These are phyloP conservation scores for Colletotrichum sublineola DNA, from an alignment of 2,329 filamentous ascomycete genomes.

Conservation along the genomic window DNA sequence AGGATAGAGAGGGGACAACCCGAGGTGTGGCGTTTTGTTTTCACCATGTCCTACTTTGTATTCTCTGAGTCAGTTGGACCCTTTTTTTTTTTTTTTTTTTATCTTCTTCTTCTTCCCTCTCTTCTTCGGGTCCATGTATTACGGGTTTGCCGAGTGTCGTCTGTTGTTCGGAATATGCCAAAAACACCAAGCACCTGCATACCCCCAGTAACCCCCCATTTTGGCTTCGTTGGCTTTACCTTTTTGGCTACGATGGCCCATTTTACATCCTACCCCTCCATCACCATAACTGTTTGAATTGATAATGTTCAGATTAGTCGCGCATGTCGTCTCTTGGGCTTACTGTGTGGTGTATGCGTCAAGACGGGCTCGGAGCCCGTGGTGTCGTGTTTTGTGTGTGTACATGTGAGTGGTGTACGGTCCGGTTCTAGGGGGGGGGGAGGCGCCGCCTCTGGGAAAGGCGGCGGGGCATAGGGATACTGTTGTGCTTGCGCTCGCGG, in stretches of 20 bases:
- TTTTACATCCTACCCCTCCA: not conserved
- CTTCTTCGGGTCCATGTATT: not conserved
- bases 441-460: too few relatives aligned
- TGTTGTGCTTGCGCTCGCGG: not conserved
- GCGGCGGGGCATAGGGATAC: too few relatives aligned
- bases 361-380: not conserved
- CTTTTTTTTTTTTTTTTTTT: not conserved
- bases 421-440: not conserved
- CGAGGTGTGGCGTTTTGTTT: constrained; percentile 19
- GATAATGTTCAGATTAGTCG: constrained; percentile 21
- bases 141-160: not conserved
- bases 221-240: not conserved
- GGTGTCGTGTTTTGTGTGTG: not conserved
- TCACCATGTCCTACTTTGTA: not conserved
- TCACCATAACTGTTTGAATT: constrained; percentile 27
- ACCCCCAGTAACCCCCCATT: not conserved
- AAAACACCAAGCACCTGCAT: not conserved
- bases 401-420: not conserved
- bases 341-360: not conserved
- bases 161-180: not conserved
- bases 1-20: constrained; percentile 1
- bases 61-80: not conserved
- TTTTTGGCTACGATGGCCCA: not conserved
- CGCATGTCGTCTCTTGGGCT: not conserved
- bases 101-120: not conserved